Base-by-base conservation (phyloP, 257 asterid genomes). In the Solanum chmielewskii region DNA sequence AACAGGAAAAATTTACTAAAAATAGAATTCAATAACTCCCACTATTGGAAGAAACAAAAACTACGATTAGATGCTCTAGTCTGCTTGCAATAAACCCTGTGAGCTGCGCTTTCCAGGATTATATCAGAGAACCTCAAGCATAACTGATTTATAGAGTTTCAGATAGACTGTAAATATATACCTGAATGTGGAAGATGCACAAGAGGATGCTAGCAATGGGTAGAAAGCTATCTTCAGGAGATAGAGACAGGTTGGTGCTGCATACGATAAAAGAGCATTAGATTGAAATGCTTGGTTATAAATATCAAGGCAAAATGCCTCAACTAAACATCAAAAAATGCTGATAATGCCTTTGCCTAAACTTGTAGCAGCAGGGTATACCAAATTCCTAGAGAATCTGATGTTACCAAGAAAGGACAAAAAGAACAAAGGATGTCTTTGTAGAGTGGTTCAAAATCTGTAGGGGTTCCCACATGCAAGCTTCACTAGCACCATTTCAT, bases 201-300 rank as follows among this genome's bases (percentile, higher is more conserved):
- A 95, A 91, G 91, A 96, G 91, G 91, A 97, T 96, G 95, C 99
- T 97, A 69, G 96, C 94, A 84, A 97, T 88, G 59, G 99, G 99
- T 91, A 97, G 92, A 99, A 98, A 97, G 93, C 99, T 96, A 37
- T 97, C 99, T 73, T 97, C 99, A 2, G 98, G 99, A 84, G 96
- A 96, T 84, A 97, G 88, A 29, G 99, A 97, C 83, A 96, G 91
- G 89, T 94, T 94, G 35, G 98, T 87, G 95, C 99, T 96, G 70
- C 86, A 83, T 49, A 33, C 35, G 11, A 27, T 39, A 31, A 59
- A 59, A 83, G 44, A 80, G 70, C 78, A 62, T 84, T 23, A 35
- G n/a, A 33, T 37, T 66, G 39, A 29, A 9, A 83, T 85, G 35
- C 62, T 21, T 23, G 60, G 47, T 59, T 59, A 69, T 68, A 31